phyloP scores from a whole-genome alignment of 1,139 yeast species.

The Blastobotrys persicus region DNA sequence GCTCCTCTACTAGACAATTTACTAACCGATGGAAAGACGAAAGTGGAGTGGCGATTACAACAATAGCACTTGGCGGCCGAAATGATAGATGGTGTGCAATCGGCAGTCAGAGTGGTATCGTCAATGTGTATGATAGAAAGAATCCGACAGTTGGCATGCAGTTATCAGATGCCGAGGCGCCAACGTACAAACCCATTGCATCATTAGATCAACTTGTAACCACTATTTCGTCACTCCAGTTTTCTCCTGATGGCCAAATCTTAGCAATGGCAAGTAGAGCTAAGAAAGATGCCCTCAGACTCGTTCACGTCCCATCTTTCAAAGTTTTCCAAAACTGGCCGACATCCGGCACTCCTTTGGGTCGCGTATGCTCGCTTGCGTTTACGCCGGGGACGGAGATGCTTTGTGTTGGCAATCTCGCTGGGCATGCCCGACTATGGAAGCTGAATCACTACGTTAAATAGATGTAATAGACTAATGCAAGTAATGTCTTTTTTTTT shows the following conservation, averaged over 20 bases:
- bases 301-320: constrained; percentile 87
- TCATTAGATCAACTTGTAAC: constrained; percentile 79
- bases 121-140: constrained; percentile 73
- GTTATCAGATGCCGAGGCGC: constrained; percentile 28
- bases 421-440: constrained; percentile 89
- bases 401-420: constrained; percentile 87
- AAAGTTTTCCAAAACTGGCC: constrained; percentile 96
- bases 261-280: constrained; percentile 83
- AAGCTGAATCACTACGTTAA: constrained; percentile 68
- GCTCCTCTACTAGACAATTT: constrained; percentile 49
- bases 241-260: constrained; percentile 87
- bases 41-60: constrained; percentile 82
- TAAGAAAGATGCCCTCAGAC: constrained; percentile 77
- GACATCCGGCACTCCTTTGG: constrained; percentile 92
- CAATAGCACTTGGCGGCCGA: constrained; percentile 74
- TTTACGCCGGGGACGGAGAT: constrained; percentile 82
- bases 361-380: constrained; percentile 78
- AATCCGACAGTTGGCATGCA: constrained; percentile 30
- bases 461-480: constrained; percentile 1
- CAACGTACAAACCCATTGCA: constrained; percentile 41
- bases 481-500: neutral
- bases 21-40: constrained; percentile 79
- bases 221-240: constrained; percentile 67
- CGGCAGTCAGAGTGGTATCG: constrained; percentile 87
- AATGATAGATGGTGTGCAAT: constrained; percentile 80